These are phyloP conservation scores for Psilocybe cyanescens DNA, from an alignment of 768 basidiomycete species.

Conservation along the genomic window DNA sequence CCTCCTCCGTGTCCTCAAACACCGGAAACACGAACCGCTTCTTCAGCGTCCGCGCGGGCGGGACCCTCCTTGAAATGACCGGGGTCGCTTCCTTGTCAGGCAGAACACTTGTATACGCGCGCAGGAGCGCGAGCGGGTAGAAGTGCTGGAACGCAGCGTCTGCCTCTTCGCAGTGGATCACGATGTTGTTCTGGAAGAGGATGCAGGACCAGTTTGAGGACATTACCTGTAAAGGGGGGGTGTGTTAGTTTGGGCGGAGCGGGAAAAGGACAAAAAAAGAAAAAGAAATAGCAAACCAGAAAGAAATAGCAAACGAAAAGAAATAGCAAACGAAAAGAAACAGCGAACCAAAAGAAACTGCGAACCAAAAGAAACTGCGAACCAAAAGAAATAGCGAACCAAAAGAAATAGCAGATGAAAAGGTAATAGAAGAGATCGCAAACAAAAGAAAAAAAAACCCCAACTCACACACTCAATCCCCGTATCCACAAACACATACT, in stretches of 20 bases:
- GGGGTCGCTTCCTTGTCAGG: constrained; percentile 37
- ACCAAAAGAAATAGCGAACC: no score
- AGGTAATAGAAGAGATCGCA: neutral
- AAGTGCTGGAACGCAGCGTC: constrained; percentile 70
- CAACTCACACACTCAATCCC: constrained; percentile 71
- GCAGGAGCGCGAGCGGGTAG: constrained; percentile 56
- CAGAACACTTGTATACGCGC: constrained; percentile 33
- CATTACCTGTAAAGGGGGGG: constrained; percentile 43
- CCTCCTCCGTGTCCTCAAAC: constrained; percentile 9
- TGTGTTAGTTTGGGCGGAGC: neutral
- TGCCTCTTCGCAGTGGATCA: constrained; percentile 75
- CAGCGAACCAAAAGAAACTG: neutral
- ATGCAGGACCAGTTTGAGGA: constrained; percentile 84
- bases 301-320: no score
- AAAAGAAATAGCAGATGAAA: no score
- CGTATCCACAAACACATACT: constrained; percentile 76
- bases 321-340: neutral
- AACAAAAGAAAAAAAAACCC: neutral
- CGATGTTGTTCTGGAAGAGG: constrained; percentile 63
- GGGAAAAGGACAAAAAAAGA: no score
- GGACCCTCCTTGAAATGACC: constrained; percentile 39
- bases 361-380: no score
- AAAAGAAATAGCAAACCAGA: no score
- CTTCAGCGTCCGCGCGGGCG: constrained; percentile 49
- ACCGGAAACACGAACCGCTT: constrained; percentile 58